Base-by-base conservation (phyloP, 2,329 filamentous ascomycete species). In the Exophiala viscosa region DNA sequence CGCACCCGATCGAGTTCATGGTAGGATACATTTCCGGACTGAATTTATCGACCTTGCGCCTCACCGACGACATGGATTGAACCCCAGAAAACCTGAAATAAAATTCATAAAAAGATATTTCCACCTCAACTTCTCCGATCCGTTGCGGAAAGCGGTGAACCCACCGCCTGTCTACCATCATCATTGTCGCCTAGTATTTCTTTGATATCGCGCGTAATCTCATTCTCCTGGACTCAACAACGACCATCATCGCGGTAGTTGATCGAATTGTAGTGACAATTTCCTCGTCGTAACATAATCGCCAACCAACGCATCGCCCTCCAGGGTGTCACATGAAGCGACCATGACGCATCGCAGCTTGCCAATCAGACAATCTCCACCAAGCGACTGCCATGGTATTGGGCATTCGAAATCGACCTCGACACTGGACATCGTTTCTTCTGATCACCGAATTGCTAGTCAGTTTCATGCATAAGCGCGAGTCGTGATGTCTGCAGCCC, bases 221-320 rank as follows among this genome's bases (percentile, higher is more conserved):
- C 5, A 8, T 36, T 36, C 14, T 15, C 34, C 34, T 9, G 14
- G 17, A 39, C 14, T 18, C 38, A n/a, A 40, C 11, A 11, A 40
- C 38, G 17, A 40, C 13, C 17, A 13, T n/a, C 18, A 28, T 15
- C 20, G 23, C 33, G 20, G 42, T 45, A 33, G 15, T 45, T 9
- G 33, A 15, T 18, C 47, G 18, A 45, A 39, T 13, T 23, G n/a
- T 36, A 15, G 14, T 33, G 11, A 46, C 41, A 50, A 48, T 58
- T 58, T 52, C 55, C 48, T 9, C 41, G 45, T 53, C 35, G 56
- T 55, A 50, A 38, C 45, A 58, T 49, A 35, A 42, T 52, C 56
- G 53, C 56, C 56, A 53, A 55, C 50, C 49, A 58, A 52, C 49
- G 41, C 15, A 44, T 18, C 54, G 55, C 40, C n/a, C n/a, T 34